Percentiles rank a stretch among this genome's conserved stretches.
phyloP scores from a whole-genome alignment of 2,329 filamentous ascomycete genomes.

The Apiospora hydei region DNA sequence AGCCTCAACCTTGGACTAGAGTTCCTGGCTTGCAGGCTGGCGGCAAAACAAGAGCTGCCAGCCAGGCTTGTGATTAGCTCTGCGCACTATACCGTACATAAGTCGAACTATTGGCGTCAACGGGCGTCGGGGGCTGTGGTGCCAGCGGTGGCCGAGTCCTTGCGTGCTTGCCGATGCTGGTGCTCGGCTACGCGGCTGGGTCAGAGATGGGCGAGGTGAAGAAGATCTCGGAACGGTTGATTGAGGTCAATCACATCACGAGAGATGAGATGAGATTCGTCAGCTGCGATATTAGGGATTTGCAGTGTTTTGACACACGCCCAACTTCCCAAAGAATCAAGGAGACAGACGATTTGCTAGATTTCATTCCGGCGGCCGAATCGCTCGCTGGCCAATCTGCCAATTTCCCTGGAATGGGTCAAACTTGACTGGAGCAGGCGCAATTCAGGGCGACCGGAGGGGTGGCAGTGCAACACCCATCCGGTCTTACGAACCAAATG shows the following conservation, averaged over 20 bases:
- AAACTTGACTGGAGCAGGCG: constrained; percentile 25
- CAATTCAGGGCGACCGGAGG: constrained; percentile 25
- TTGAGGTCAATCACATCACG: constrained; percentile 2
- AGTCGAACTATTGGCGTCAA: constrained; percentile 8
- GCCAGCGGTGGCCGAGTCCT: neutral
- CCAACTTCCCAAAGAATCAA: neutral
- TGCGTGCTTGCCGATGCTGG: constrained; percentile 7
- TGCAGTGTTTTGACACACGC: neutral
- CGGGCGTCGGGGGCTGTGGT: neutral
- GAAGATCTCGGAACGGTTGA: neutral
- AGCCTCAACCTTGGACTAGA: constrained; percentile 15
- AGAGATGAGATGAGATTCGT: constrained; percentile 17
- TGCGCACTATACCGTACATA: constrained; percentile 5
- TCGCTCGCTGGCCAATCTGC: constrained; percentile 22
- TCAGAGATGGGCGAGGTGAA: neutral
- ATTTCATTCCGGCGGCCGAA: constrained; percentile 4
- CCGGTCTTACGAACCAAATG: constrained; percentile 7
- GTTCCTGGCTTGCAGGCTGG: neutral
- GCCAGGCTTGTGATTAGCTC: constrained; percentile 5
- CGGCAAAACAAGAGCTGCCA: neutral
- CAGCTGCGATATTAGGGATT: constrained; percentile 16
- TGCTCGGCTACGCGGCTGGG: constrained; percentile 2
- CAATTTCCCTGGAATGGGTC: constrained; percentile 27
- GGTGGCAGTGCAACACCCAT: constrained; percentile 23
- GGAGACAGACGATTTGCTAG: neutral